phyloP scores from a whole-genome alignment of 2,329 filamentous ascomycete species.

The Pseudogymnoascus sp. region DNA sequence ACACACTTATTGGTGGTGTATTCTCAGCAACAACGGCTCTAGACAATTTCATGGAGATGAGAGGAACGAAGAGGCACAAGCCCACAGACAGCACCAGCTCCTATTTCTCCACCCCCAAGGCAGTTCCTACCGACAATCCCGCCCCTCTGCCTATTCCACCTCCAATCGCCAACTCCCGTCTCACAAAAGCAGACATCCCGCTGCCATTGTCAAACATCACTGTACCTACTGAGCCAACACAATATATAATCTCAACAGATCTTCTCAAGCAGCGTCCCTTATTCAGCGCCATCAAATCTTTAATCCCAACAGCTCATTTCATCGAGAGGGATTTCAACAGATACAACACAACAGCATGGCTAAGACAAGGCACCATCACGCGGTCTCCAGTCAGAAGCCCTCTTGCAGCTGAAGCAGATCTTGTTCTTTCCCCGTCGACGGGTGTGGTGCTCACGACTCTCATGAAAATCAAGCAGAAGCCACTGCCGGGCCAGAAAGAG shows the following conservation, averaged over 20 bases:
- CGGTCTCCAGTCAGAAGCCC: conserved; percentile 33
- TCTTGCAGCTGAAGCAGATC: conserved; percentile 56
- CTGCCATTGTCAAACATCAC: conserved; percentile 18
- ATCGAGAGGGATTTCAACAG: conserved; percentile 52
- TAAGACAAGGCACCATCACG: conserved; percentile 24
- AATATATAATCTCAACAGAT: conserved; percentile 45
- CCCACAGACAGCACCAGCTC: conserved; percentile 22
- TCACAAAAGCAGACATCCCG: not conserved
- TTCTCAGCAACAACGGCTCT: conserved; percentile 38
- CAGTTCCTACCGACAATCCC: not conserved
- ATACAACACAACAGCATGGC: conserved; percentile 31
- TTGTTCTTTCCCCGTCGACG: conserved; percentile 60
- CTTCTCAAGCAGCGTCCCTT: conserved; percentile 39
- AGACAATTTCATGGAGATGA: conserved; percentile 43
- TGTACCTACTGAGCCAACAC: conserved; percentile 22
- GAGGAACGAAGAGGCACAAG: conserved; percentile 30
- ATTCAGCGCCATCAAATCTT: conserved; percentile 40
- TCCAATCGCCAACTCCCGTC: not conserved
- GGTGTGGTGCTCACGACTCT: conserved; percentile 65
- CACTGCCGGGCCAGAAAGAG: conserved; percentile 52
- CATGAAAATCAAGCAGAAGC: conserved; percentile 62
- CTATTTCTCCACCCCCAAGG: conserved; percentile 20
- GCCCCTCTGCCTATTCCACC: not conserved
- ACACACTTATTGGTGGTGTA: conserved; percentile 16
- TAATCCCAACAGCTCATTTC: conserved; percentile 43